These are phyloP conservation scores for Xylariales sp. DNA, from an alignment of 2,329 filamentous ascomycete genomes.

Conservation along the genomic window DNA sequence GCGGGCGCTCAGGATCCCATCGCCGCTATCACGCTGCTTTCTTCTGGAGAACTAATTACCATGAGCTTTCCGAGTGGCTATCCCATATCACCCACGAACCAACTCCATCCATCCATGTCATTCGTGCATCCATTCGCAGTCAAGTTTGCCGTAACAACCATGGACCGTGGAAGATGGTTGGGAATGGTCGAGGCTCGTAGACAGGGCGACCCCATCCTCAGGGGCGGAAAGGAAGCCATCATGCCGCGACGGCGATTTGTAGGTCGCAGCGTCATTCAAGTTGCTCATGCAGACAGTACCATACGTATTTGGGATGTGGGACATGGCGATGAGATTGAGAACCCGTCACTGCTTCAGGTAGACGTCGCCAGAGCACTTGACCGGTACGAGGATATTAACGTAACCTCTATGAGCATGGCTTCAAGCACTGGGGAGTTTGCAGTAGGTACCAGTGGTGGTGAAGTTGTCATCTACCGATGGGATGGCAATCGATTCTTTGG, in stretches of 20 bases:
- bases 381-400: conserved; percentile 70
- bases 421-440: conserved; percentile 79
- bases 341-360: conserved; percentile 73
- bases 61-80: conserved; percentile 90
- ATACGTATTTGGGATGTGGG: conserved; percentile 92
- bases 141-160: conserved; percentile 63
- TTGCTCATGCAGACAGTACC: conserved; percentile 85
- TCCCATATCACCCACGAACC: conserved; percentile 86
- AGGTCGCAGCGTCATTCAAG: conserved; percentile 76
- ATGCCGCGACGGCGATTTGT: conserved; percentile 73
- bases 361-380: conserved; percentile 80
- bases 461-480: conserved; percentile 84
- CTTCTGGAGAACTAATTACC: conserved; percentile 84
- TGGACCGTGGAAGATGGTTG: conserved; percentile 80
- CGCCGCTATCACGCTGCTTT: conserved; percentile 71
- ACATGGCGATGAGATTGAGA: conserved; percentile 90
- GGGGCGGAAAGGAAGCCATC: conserved; percentile 70
- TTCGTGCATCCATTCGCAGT: conserved; percentile 89
- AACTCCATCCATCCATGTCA: conserved; percentile 80
- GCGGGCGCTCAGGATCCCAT: conserved; percentile 86
- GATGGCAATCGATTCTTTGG: conserved; percentile 72
- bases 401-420: conserved; percentile 76
- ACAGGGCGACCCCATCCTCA: conserved; percentile 71
- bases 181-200: conserved; percentile 81
- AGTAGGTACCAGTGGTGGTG: conserved; percentile 76